Evolutionary conservation across 2,329 filamentous ascomycete species (phyloP).

Genomic region (Chaetomium olivaceum): DNA sequence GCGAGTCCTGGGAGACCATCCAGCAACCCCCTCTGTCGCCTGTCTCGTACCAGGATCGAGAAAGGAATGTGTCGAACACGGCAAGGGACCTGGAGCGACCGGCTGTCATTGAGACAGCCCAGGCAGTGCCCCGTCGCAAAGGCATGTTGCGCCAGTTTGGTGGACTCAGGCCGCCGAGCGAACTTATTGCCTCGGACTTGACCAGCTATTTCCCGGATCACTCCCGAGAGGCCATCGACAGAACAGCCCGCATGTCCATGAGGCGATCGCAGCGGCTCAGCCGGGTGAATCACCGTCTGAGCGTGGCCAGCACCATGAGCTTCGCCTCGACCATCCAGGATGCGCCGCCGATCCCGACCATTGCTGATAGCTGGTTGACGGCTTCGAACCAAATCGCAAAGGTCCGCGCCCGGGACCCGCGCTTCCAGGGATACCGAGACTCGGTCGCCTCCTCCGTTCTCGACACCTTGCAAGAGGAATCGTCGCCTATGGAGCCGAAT

Average conservation of each 20-base stretch:
- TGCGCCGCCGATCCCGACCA: conserved; percentile 91
- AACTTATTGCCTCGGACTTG: conserved; percentile 94
- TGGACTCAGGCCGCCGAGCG: conserved; percentile 88
- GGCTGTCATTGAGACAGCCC: conserved; percentile 48
- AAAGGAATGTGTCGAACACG: conserved; percentile 64
- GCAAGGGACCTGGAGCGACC: conserved; percentile 60
- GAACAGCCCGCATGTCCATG: conserved; percentile 89
- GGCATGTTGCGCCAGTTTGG: conserved; percentile 77
- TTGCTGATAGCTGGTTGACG: conserved; percentile 88
- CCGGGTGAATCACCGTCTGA: conserved; percentile 88
- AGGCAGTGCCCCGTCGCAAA: conserved; percentile 50
- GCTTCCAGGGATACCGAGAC: conserved; percentile 70
- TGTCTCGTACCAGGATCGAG: conserved; percentile 68
- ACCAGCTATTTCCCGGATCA: conserved; percentile 98
- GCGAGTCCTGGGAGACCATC: conserved; percentile 79
- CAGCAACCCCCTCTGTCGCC: conserved; percentile 87
- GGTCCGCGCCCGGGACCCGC: conserved; percentile 47
- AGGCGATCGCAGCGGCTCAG: conserved; percentile 87
- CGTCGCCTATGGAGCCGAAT: conserved; percentile 63
- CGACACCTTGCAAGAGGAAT: conserved; percentile 85
- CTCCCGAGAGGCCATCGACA: conserved; percentile 89
- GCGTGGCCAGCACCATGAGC: conserved; percentile 90
- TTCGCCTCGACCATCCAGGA: conserved; percentile 90
- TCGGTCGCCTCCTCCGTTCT: conserved; percentile 87
- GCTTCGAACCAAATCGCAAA: conserved; percentile 57